Conservation (phyloP, 2,329 filamentous ascomycete species). For the Trichoderma pleuroti region DNA sequence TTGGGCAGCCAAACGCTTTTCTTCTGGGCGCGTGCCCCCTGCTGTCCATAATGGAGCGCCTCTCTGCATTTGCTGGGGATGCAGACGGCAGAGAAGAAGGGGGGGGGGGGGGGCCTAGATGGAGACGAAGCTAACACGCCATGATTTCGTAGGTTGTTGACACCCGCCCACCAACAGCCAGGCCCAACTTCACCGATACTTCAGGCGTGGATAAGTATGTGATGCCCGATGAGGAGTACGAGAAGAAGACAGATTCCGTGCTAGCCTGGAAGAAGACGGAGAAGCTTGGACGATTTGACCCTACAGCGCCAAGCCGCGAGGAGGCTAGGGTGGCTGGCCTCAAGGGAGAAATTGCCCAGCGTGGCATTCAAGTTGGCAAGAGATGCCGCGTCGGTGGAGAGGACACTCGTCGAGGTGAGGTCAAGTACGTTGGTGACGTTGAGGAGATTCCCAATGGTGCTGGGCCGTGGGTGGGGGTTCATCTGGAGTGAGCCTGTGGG, state of each 20-base stretch:
- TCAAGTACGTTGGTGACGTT: slow-evolving; percentile 71
- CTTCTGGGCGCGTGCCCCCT: slow-evolving; percentile 3
- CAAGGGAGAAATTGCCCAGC: slow-evolving; percentile 64
- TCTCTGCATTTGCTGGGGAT: slow-evolving; percentile 14
- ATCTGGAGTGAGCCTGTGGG: slow-evolving; percentile 76
- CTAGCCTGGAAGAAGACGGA: slow-evolving; percentile 94
- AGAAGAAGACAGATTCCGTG: slow-evolving; percentile 80
- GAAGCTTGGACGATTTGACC: slow-evolving; percentile 94
- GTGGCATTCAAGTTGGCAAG: slow-evolving; percentile 62
- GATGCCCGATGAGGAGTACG: slow-evolving; percentile 83
- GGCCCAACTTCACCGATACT: slow-evolving; percentile 77
- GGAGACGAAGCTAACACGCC: slow-evolving; percentile 30
- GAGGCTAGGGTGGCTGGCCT: slow-evolving; percentile 67
- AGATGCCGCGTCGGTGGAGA: slow-evolving; percentile 64
- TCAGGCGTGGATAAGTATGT: slow-evolving; percentile 84
- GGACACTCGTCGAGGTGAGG: slow-evolving; percentile 65
- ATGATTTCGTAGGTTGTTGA: slow-evolving; percentile 64
- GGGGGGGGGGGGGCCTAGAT: slow-evolving; percentile 2
- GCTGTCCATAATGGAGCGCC: neutral
- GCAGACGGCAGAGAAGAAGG: slow-evolving; percentile 8
- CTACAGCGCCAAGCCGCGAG: slow-evolving; percentile 70
- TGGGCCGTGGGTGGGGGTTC: slow-evolving; percentile 69
- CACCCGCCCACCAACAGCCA: slow-evolving; percentile 69
- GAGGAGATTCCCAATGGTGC: slow-evolving; percentile 65
- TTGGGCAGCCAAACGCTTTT: slow-evolving; percentile 17